Evolutionary conservation across 2,329 filamentous ascomycete genomes (phyloP).

Genomic region (Venturia pyrina): DNA sequence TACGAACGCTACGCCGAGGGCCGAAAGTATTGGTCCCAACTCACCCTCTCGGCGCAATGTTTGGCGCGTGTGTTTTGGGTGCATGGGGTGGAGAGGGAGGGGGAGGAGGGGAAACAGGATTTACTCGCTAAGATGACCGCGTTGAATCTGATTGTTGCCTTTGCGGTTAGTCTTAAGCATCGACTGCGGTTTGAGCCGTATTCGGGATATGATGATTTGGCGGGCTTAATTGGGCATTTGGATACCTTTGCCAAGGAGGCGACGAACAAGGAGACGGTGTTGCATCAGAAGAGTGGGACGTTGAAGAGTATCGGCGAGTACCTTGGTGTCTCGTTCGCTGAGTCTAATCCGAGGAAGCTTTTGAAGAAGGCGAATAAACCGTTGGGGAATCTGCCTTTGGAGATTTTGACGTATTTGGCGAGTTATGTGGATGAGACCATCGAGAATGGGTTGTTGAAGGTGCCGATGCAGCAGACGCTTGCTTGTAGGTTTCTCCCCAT

Average conservation of each 20-base stretch:
- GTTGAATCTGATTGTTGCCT: conserved; percentile 70
- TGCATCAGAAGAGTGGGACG: not conserved
- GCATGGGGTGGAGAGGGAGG: conserved; percentile 53
- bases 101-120: conserved; percentile 50
- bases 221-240: conserved; percentile 61
- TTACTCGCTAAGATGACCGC: conserved; percentile 61
- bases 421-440: conserved; percentile 55
- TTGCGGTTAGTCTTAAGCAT: conserved; percentile 67
- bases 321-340: conserved; percentile 65
- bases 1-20: conserved; percentile 58
- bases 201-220: conserved; percentile 63
- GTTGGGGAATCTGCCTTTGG: conserved; percentile 72
- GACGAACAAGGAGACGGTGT: conserved; percentile 31
- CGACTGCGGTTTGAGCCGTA: conserved; percentile 77
- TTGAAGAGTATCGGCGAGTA: conserved; percentile 62
- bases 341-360: conserved; percentile 67
- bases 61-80: conserved; percentile 71
- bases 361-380: conserved; percentile 64
- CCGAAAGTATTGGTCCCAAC: conserved; percentile 52
- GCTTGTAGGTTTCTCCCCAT: conserved; percentile 27
- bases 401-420: conserved; percentile 65
- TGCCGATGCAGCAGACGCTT: conserved; percentile 51
- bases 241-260: conserved; percentile 62
- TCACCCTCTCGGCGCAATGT: conserved; percentile 46
- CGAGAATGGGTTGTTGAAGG: conserved; percentile 43